phyloP scores from a whole-genome alignment of 202 grass and related monocot genomes.

The Carex sylvatica region DNA sequence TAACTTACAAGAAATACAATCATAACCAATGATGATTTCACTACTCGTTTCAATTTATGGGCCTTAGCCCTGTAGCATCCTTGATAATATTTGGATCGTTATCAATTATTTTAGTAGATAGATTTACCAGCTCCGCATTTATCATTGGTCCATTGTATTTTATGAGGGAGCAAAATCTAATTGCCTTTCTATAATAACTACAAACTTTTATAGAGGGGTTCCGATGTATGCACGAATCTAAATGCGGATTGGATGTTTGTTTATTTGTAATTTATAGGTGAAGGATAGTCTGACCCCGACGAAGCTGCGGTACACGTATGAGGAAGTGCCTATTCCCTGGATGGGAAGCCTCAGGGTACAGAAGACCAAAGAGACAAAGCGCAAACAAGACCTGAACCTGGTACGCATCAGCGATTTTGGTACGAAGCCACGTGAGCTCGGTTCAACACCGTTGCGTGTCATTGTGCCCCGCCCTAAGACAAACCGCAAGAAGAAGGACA shows the following conservation, averaged over 20 bases:
- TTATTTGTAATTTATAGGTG: constrained; percentile 9
- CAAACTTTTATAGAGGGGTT: neutral
- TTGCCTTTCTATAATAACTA: neutral
- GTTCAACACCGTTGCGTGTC: constrained; percentile 18
- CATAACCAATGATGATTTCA: neutral
- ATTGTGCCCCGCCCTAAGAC: constrained; percentile 20
- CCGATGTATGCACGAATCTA: no score
- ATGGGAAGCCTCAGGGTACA: neutral
- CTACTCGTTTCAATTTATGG: neutral
- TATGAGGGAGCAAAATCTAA: neutral
- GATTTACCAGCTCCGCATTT: neutral
- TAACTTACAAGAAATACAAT: no score
- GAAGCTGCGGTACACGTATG: constrained; percentile 32
- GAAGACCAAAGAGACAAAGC: constrained; percentile 14
- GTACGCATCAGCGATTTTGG: constrained; percentile 17
- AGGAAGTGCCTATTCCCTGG: constrained; percentile 27
- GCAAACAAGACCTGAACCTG: neutral
- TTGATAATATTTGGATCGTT: neutral
- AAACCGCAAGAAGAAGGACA: constrained; percentile 8
- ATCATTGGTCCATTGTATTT: neutral
- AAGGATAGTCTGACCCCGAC: constrained; percentile 13
- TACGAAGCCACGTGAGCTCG: neutral
- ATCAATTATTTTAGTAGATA: neutral
- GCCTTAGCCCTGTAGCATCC: neutral
- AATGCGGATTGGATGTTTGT: neutral